Evolutionary conservation across 1,139 yeast genomes (phyloP), one percentile per base, ranked within the genome.

Genomic region (Diutina neorugosa): DNA sequence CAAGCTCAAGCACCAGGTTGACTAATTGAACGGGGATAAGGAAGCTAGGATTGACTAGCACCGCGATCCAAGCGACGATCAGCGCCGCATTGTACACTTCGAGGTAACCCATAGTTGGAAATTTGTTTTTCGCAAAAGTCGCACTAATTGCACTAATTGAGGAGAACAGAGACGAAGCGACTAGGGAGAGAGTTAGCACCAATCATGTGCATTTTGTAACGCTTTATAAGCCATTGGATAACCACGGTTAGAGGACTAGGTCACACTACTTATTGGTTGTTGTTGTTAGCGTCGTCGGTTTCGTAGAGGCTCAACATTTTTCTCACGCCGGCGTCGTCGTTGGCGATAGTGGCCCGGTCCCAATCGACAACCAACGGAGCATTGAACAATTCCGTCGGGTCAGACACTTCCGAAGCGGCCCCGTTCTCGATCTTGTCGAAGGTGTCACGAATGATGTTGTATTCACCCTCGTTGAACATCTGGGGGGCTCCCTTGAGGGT

Each of bases 11-110:
- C 0, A 58, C 40, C 2, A 73, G 69, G 54, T 70, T 70, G 56
- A 67, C 58, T 14, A 61, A 23, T 55, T 71, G 75, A 16, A 64
- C 61, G 27, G 54, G 55, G 5, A 69, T 67, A 44, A 71, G 58
- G 31, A 65, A 56, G 46, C 62, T 60, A 56, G 71, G 76, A 16
- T 52, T 47, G 25, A 55, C 18, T 2, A 42, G 56, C 4, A 87
- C 78, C 34, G 77, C 74, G 0, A 73, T 69, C 97, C 96, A 90
- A 14, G 86, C 70, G 9, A 77, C 65, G 0, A 84, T 84, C 7
- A 93, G 82, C 12, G 78, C 57, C n/a, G 78, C 71, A 68, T 90
- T 89, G 71, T 88, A 89, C 4, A 55, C 37, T 6, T 60, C 54
- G 49, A 69, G 61, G 55, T 65, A 66, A 40, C 23, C 27, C 42